Base-by-base conservation (phyloP, 768 basidiomycete species). In the Floccularia luteovirens region DNA sequence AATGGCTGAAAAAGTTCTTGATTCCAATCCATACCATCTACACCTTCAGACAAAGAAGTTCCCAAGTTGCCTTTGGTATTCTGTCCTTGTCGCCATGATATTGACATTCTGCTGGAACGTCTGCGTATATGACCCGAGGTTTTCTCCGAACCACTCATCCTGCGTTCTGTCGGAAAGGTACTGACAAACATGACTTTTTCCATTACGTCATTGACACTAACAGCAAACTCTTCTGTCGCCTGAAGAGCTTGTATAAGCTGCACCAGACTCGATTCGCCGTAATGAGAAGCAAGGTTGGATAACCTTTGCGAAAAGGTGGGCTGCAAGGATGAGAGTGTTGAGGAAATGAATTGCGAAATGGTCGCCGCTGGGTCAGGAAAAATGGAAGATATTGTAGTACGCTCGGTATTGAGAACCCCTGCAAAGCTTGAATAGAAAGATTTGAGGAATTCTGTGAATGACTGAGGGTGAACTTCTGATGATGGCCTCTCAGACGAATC, bases 1-100 rank as follows among this genome's bases (percentile, higher is more conserved):
- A 97, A 98, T 2, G 94, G 90, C 55, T 93, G 91, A 56, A 92
- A 96, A 12, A 99, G 66, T 37, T 85, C 82, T 41, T 82, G 82
- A 52, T 97, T 91, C 96, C 96, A 98, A 43, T 82, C 80, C 48
- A 74, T 56, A 22, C 58, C 61, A 32, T 72, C 69, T 14, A 52
- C 39, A n/a, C n/a, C n/a, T n/a, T n/a, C n/a, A n/a, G n/a, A n/a
- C n/a, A n/a, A n/a, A n/a, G n/a, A n/a, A 10, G 53, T 34, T 42
- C 52, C 25, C 7, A 54, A 36, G 17, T 53, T 27, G 28, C 53
- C 42, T 27, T 55, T 61, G 10, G 50, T 36, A 31, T 40, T 45
- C 42, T 62, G 59, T 27, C 62, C 64, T 24, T 73, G 60, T 17
- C 77, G 67, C 62, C 72, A 71, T 13, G 80, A 79, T 49, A 82